phyloP scores from a whole-genome alignment of 2,329 filamentous ascomycete genomes.

The Amesomyces nigricolor region DNA sequence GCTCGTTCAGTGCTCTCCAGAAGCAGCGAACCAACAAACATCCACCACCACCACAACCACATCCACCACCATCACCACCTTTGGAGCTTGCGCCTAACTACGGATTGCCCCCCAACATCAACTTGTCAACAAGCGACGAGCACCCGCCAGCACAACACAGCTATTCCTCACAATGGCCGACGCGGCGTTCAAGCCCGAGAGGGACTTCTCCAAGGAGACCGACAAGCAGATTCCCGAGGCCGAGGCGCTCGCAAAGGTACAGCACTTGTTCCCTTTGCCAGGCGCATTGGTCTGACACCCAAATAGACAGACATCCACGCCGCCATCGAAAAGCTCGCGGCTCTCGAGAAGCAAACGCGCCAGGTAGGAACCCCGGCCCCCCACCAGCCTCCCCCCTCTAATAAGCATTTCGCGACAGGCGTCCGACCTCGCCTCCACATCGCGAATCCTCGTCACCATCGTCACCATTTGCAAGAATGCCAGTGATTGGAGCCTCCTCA shows the following conservation, averaged over 20 bases:
- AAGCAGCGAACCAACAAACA: background rate
- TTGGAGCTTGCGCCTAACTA: background rate
- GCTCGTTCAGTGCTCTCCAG: background rate
- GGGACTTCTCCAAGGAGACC: constrained; percentile 96
- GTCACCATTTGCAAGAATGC: constrained; percentile 92
- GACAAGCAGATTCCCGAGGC: constrained; percentile 88
- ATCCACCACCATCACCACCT: background rate
- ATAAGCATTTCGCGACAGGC: constrained; percentile 48
- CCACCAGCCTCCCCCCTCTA: constrained; percentile 2
- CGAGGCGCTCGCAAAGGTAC: constrained; percentile 80
- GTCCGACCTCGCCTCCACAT: constrained; percentile 93
- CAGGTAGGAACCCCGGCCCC: constrained; percentile 55
- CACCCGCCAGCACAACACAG: background rate
- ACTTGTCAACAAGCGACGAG: background rate
- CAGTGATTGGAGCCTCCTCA: constrained; percentile 88
- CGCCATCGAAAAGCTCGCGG: constrained; percentile 88
- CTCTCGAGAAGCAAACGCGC: constrained; percentile 92
- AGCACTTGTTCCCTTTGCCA: constrained; percentile 6
- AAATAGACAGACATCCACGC: constrained; percentile 68
- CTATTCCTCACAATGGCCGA: constrained; percentile 63
- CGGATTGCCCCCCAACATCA: background rate
- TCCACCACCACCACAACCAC: background rate
- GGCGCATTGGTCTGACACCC: background rate
- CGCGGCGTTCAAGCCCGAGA: constrained; percentile 83
- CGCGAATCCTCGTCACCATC: constrained; percentile 77